phyloP scores from a whole-genome alignment of 139 green algal species.

The Trebouxia sp. region DNA sequence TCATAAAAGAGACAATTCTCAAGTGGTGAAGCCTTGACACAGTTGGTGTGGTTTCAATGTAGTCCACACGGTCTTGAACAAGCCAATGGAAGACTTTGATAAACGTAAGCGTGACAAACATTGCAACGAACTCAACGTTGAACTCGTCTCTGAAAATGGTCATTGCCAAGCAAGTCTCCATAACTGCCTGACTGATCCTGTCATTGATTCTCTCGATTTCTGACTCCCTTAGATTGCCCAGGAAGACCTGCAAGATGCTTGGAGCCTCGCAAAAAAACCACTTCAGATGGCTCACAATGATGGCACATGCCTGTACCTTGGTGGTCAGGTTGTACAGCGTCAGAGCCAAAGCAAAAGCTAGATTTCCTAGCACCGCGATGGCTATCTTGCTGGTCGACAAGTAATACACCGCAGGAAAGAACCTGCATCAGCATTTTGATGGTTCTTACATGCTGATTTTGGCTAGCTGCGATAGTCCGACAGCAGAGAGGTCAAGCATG shows the following conservation, averaged over 20 bases:
- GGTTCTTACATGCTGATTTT: no score
- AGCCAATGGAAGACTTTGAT: constrained; percentile 97
- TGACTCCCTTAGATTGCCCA: constrained; percentile 88
- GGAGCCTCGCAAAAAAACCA: neutral
- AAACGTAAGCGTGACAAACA: constrained; percentile 94
- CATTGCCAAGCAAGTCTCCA: constrained; percentile 97
- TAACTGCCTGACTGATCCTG: constrained; percentile 79
- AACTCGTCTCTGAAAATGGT: constrained; percentile 97
- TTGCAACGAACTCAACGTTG: constrained; percentile 80
- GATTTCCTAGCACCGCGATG: constrained; percentile 90
- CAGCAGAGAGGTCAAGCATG: no score
- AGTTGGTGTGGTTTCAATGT: constrained; percentile 90
- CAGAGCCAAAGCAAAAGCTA: constrained; percentile 83
- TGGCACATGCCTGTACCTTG: no score
- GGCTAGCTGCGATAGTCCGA: no score
- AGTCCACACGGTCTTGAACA: constrained; percentile 84
- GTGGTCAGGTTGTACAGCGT: constrained; percentile 73
- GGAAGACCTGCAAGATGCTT: constrained; percentile 75
- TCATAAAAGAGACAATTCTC: constrained; percentile 80
- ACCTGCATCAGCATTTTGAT: constrained; percentile 71
- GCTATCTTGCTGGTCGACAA: constrained; percentile 91
- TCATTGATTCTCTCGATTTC: constrained; percentile 96
- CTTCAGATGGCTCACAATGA: no score
- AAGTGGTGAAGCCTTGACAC: constrained; percentile 77
- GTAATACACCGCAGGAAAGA: constrained; percentile 92